These are phyloP conservation scores for Tagetes erecta DNA, from an alignment of 129 eudicot genomes.

Conservation along the genomic window DNA sequence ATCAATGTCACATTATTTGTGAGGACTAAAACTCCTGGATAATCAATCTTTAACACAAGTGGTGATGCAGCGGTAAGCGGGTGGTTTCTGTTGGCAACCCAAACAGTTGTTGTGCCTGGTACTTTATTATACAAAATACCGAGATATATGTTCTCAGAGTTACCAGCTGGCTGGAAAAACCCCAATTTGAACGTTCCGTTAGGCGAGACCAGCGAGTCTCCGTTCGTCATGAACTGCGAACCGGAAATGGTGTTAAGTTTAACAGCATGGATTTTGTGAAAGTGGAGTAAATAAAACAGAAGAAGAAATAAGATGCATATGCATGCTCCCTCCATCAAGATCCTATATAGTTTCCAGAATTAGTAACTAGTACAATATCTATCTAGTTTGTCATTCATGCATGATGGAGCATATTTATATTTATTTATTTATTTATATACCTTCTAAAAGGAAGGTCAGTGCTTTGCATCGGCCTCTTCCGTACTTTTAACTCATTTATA, in stretches of 20 bases:
- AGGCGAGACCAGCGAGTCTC: conserved; percentile 40
- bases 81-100: conserved; percentile 35
- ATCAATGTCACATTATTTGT: conserved; percentile 4
- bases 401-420: too few species aligned
- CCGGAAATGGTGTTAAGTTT: not conserved
- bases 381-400: too few species aligned
- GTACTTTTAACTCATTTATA: too few species aligned
- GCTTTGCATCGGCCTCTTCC: too few species aligned
- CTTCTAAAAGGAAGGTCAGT: too few species aligned
- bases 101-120: conserved; percentile 14
- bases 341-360: not conserved
- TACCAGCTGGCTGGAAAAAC: conserved; percentile 34
- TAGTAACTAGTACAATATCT: not conserved
- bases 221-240: conserved; percentile 27
- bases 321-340: not conserved
- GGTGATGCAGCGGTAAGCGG: conserved; percentile 25
- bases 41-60: conserved; percentile 1
- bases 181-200: conserved; percentile 39
- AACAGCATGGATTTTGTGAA: not conserved
- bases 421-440: too few species aligned
- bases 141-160: conserved; percentile 24
- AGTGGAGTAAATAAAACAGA: not conserved
- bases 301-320: not conserved
- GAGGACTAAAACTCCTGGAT: conserved; percentile 17
- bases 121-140: conserved; percentile 34